Percentiles rank a stretch among this genome's conserved stretches.
Conservation (phyloP, 129 eudicot species). For the Daucus carota region DH1_v3.0 NC_030381.2:44442501-44443000, state of each 20-base stretch:
- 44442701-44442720: constrained; percentile 93
- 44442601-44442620: no score
- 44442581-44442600: no score
- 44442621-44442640: no score
- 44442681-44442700: no score
- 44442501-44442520: neutral
- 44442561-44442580: neutral
- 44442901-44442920: neutral
- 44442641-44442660: no score
- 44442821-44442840: constrained; percentile 62
- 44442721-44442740: constrained; percentile 82
- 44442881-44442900: neutral
- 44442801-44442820: constrained; percentile 68
- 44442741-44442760: constrained; percentile 64
- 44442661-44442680: no score
- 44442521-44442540: neutral
- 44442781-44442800: constrained; percentile 55
- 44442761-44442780: constrained; percentile 40
- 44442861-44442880: neutral
- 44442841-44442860: neutral
- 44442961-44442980: neutral
- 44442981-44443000: neutral
- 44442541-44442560: neutral
- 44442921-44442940: neutral
- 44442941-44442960: neutral